phyloP scores from a whole-genome alignment of 768 basidiomycete genomes.

The Cantharellus cinnabarinus region DNA sequence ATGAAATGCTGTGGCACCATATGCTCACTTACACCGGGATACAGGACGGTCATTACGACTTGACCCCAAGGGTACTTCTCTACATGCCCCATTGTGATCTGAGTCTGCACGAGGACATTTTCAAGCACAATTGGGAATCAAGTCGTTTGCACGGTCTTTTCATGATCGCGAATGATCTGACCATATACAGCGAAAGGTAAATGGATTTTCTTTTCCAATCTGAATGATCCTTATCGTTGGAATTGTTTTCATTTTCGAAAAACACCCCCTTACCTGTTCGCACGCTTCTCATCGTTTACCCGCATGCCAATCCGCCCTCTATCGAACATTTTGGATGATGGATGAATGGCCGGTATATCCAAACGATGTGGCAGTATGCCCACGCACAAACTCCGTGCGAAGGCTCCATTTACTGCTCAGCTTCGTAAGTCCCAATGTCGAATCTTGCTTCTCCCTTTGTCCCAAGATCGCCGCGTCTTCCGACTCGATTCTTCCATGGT shows the following conservation, averaged over 20 bases:
- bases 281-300: neutral
- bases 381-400: neutral
- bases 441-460: neutral
- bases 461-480: neutral
- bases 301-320: neutral
- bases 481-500: neutral
- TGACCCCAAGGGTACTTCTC: constrained; percentile 26
- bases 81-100: constrained; percentile 70
- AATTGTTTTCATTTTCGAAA: neutral
- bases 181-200: constrained; percentile 49
- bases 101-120: constrained; percentile 43
- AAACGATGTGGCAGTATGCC: neutral
- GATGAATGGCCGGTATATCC: too few relatives aligned
- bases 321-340: too few relatives aligned
- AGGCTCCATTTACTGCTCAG: neutral
- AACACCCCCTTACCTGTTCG: neutral
- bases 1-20: too few relatives aligned
- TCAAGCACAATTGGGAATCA: constrained; percentile 39
- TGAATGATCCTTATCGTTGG: neutral
- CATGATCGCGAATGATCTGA: constrained; percentile 44
- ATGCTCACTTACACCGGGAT: constrained; percentile 1
- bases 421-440: neutral
- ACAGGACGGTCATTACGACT: neutral
- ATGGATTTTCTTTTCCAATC: constrained; percentile 8
- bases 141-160: constrained; percentile 28